Percentiles rank a stretch among this genome's conserved stretches.
These are phyloP conservation scores for Aspergillus vadensis DNA, from an alignment of 2,329 filamentous ascomycete genomes.

Conservation along the genomic window DNA sequence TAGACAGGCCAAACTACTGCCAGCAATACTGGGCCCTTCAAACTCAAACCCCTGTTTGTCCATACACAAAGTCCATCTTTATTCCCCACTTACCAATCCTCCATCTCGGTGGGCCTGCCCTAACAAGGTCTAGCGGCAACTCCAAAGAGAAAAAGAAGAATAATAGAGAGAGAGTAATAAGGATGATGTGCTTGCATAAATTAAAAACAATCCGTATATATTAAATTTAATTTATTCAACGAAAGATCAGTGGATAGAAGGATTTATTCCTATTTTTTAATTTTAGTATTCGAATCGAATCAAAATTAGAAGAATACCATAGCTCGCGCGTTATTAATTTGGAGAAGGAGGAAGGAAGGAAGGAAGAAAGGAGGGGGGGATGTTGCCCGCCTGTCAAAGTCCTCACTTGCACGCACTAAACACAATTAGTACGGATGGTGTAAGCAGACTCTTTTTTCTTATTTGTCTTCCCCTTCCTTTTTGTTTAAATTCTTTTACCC, in stretches of 20 bases:
- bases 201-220: neutral
- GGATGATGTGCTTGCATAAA: neutral
- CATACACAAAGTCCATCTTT: neutral
- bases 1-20: too few species aligned
- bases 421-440: too few species aligned
- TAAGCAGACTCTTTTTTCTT: too few species aligned
- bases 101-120: neutral
- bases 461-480: too few species aligned
- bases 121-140: neutral
- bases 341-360: neutral
- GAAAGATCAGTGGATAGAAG: neutral
- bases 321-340: slow-evolving; percentile 1
- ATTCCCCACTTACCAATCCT: neutral
- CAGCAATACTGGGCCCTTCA: slow-evolving; percentile 11
- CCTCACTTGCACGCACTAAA: too few species aligned
- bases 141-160: neutral
- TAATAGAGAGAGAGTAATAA: too few species aligned
- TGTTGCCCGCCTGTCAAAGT: neutral
- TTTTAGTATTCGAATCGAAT: neutral
- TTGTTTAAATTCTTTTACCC: too few species aligned
- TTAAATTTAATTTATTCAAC: neutral
- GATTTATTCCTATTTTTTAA: neutral
- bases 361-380: too few species aligned
- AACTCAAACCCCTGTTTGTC: slow-evolving; percentile 23
- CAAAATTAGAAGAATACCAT: neutral